These are phyloP conservation scores for Xylaria sp. DNA, from an alignment of 2,329 filamentous ascomycete genomes.

Conservation along the genomic window DNA sequence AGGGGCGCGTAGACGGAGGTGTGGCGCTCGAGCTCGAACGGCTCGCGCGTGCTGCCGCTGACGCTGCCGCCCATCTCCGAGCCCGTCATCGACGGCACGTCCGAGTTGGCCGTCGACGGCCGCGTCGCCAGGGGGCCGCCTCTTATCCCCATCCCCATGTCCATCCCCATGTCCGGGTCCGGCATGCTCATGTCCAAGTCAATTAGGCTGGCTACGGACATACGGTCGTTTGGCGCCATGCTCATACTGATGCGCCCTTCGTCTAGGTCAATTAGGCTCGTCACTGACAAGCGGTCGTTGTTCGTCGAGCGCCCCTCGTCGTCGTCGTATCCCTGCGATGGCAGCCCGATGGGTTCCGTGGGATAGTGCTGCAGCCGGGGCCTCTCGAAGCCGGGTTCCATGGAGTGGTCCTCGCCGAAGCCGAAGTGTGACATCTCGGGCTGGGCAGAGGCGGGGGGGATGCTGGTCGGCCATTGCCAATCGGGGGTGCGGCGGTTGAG, in stretches of 20 bases:
- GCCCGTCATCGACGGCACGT: slow-evolving; percentile 57
- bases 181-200: slow-evolving; percentile 59
- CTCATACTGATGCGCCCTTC: no score
- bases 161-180: slow-evolving; percentile 50
- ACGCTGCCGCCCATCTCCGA: no score
- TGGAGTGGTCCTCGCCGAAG: slow-evolving; percentile 41
- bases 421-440: slow-evolving; percentile 57
- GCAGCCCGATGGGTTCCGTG: slow-evolving; percentile 51
- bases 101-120: slow-evolving; percentile 63
- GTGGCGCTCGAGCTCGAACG: slow-evolving; percentile 67
- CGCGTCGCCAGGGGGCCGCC: slow-evolving; percentile 54
- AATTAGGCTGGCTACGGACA: slow-evolving; percentile 51
- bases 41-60: slow-evolving; percentile 55
- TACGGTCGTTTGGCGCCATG: slow-evolving; percentile 44
- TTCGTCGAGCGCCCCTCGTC: slow-evolving; percentile 40
- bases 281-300: slow-evolving; percentile 46
- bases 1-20: slow-evolving; percentile 54
- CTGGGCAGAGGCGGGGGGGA: slow-evolving; percentile 55
- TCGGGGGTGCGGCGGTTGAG: slow-evolving; percentile 55
- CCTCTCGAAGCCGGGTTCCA: slow-evolving; percentile 34
- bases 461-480: slow-evolving; percentile 62
- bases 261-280: slow-evolving; percentile 55
- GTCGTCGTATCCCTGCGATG: slow-evolving; percentile 47
- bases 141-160: no score
- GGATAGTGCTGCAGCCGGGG: slow-evolving; percentile 53